These are phyloP conservation scores for Raphanus sativus DNA, from an alignment of 345 rosid genomes.

Conservation along the genomic window DNA sequence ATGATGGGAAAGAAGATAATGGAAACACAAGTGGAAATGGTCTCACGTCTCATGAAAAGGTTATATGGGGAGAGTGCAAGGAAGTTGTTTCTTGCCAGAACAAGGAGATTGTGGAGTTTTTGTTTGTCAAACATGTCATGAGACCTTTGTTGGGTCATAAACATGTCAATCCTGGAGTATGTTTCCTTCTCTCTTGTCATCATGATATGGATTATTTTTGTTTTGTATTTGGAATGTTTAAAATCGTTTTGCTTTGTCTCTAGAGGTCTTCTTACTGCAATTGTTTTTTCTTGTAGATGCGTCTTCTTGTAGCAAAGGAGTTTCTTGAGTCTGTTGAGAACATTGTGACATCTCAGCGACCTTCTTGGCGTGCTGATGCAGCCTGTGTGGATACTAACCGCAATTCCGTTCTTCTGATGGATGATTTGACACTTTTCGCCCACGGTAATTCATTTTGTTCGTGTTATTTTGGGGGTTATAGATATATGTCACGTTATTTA, in stretches of 20 bases:
- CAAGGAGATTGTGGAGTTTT: constrained; percentile 49
- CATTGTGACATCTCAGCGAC: constrained; percentile 54
- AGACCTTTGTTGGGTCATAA: constrained; percentile 70
- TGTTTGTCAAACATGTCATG: constrained; percentile 66
- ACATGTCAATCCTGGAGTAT: constrained; percentile 77
- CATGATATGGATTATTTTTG: too few species aligned
- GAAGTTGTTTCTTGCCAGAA: constrained; percentile 44
- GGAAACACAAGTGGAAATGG: constrained; percentile 33
- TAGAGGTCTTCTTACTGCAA: not conserved
- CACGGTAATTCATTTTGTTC: too few species aligned
- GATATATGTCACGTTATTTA: not conserved
- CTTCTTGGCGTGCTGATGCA: constrained; percentile 73
- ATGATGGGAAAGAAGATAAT: constrained; percentile 37
- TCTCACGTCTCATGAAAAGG: constrained; percentile 43
- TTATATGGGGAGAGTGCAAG: constrained; percentile 44
- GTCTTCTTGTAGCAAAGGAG: constrained; percentile 51
- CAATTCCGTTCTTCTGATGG: constrained; percentile 59
- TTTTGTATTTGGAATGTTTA: too few species aligned
- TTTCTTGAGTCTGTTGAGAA: constrained; percentile 66
- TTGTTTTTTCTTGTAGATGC: too few species aligned
- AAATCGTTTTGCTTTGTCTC: not conserved
- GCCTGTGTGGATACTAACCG: constrained; percentile 54
- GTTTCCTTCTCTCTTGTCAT: too few species aligned
- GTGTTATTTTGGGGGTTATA: too few species aligned
- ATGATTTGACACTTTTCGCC: constrained; percentile 78